Evolutionary conservation across 345 rosid genomes (phyloP).

Genomic region (Boechera divaricarpa): DNA sequence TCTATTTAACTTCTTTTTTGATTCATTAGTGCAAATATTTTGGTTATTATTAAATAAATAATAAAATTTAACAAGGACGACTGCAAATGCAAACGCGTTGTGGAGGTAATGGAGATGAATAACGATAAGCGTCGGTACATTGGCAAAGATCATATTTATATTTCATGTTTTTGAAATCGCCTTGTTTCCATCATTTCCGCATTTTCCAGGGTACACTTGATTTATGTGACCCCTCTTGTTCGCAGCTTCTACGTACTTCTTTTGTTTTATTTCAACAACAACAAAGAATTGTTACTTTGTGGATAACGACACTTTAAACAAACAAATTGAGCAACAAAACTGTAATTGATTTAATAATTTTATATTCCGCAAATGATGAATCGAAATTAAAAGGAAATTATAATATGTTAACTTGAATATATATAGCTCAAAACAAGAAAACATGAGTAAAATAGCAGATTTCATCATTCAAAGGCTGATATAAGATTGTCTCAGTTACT

Average conservation of each 20-base stretch:
- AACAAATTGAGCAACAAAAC: no score
- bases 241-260: conserved; percentile 18
- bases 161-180: conserved; percentile 2
- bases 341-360: no score
- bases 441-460: background rate
- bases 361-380: background rate
- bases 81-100: background rate
- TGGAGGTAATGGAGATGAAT: background rate
- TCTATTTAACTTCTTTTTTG: no score
- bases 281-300: no score
- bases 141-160: background rate
- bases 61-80: background rate
- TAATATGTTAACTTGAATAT: background rate
- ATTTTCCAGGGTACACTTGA: background rate
- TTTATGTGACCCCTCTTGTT: background rate
- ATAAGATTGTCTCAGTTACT: background rate
- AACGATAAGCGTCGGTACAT: background rate
- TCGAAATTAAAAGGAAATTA: background rate
- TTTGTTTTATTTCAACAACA: background rate
- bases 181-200: conserved; percentile 12
- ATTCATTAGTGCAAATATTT: no score
- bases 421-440: background rate
- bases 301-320: no score
- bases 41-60: no score
- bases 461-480: conserved; percentile 9